phyloP scores from a whole-genome alignment of 495 filamentous ascomycete genomes.

The Aspergillus incahuasiensis region DNA sequence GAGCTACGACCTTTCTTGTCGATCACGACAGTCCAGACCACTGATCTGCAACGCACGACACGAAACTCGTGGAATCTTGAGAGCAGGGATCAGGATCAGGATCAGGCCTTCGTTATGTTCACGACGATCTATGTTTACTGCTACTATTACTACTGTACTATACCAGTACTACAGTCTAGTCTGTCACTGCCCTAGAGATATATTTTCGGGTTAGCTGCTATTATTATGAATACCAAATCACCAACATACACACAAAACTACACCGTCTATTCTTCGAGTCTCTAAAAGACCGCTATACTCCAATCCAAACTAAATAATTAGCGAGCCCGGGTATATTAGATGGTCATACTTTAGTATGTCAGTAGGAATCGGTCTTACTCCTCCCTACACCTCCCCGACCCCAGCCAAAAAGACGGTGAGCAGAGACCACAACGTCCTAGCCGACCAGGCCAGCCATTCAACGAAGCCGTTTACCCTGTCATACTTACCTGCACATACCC shows the following conservation, averaged over 20 bases:
- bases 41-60: not conserved
- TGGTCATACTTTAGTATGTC: not conserved
- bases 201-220: conserved; percentile 4
- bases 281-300: not conserved
- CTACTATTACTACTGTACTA: not conserved
- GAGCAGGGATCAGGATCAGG: not conserved
- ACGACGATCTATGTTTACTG: not conserved
- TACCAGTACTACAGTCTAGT: not conserved
- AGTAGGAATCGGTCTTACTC: too few relatives aligned
- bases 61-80: not conserved
- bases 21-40: not conserved
- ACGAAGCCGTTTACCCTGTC: not conserved
- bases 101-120: not conserved
- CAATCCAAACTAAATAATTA: not conserved
- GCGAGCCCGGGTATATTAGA: not conserved
- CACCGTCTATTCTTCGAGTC: too few relatives aligned
- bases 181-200: not conserved
- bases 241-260: not conserved
- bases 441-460: not conserved
- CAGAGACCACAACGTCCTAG: not conserved
- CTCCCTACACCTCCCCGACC: not conserved
- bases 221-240: not conserved
- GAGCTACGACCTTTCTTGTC: not conserved
- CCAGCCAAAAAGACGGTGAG: conserved; percentile 4
- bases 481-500: not conserved